These are phyloP conservation scores for Rachicladosporium sp. DNA, from an alignment of 2,329 filamentous ascomycete species.

Conservation along the genomic window DNA sequence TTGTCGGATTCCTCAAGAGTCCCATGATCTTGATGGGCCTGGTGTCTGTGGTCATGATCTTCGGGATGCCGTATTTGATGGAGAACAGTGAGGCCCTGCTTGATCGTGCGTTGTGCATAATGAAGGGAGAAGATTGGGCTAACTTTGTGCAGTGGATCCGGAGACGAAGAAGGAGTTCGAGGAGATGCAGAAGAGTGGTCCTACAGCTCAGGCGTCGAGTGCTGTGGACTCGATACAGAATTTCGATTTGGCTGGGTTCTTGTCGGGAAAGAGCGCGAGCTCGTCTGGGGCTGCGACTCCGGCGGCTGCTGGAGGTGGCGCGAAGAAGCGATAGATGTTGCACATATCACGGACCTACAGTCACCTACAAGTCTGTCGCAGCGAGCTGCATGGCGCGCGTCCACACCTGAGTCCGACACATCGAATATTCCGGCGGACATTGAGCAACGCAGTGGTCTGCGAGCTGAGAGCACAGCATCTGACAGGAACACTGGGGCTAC, in stretches of 20 bases:
- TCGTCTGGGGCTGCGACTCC: too few relatives aligned
- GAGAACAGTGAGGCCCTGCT: slow-evolving; percentile 66
- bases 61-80: slow-evolving; percentile 90
- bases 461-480: too few relatives aligned
- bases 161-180: slow-evolving; percentile 89
- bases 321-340: too few relatives aligned
- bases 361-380: too few relatives aligned
- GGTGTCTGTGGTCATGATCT: slow-evolving; percentile 67
- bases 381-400: too few relatives aligned
- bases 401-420: too few relatives aligned
- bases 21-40: slow-evolving; percentile 93
- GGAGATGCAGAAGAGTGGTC: slow-evolving; percentile 58
- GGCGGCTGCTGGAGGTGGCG: too few relatives aligned
- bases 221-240: slow-evolving; percentile 46
- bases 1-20: slow-evolving; percentile 73
- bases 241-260: slow-evolving; percentile 57
- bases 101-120: neutral
- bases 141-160: slow-evolving; percentile 66
- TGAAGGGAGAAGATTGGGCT: slow-evolving; percentile 4
- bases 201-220: slow-evolving; percentile 37
- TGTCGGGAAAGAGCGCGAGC: slow-evolving; percentile 41
- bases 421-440: too few relatives aligned
- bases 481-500: too few relatives aligned
- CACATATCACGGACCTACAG: too few relatives aligned
- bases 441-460: too few relatives aligned